These are phyloP conservation scores for Aspergillus steynii DNA, from an alignment of 495 filamentous ascomycete species.

Conservation along the genomic window DNA sequence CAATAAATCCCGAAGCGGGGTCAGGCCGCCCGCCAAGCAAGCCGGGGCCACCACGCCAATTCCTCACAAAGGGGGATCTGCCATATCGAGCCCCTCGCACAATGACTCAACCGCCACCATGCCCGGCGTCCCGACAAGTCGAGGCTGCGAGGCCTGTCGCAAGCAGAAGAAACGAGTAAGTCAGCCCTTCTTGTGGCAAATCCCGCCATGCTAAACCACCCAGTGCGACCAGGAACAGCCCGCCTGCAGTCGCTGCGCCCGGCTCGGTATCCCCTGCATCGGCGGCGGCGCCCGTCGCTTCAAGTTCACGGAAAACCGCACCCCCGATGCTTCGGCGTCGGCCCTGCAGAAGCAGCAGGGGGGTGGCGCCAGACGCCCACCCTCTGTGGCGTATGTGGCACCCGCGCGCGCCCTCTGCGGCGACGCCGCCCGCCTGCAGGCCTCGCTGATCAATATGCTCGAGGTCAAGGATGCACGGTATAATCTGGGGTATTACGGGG, in stretches of 20 bases:
- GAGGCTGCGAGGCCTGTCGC: constrained; percentile 5
- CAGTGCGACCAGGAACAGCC: neutral
- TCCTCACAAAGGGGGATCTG: no score
- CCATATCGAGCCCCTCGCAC: no score
- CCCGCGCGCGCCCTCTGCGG: neutral
- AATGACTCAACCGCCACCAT: neutral
- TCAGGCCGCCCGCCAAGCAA: no score
- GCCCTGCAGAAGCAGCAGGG: neutral
- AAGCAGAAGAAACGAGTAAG: constrained; percentile 4
- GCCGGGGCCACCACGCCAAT: no score
- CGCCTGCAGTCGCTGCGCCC: neutral
- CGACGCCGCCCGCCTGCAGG: neutral
- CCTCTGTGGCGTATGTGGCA: no score
- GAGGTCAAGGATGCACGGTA: neutral
- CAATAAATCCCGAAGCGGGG: no score
- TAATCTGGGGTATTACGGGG: neutral
- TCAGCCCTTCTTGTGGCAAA: neutral
- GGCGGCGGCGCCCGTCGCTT: neutral
- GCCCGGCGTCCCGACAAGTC: constrained; percentile 1
- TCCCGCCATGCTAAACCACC: no score
- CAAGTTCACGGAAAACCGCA: neutral
- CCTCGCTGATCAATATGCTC: neutral
- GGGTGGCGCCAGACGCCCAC: neutral
- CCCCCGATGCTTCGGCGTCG: neutral
- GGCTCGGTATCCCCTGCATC: neutral